A percentile compares a stretch with the other conserved stretches of the same genome.
Evolutionary conservation across 306 rosid genomes (phyloP).

Genomic region (Vigna mungo): DNA sequence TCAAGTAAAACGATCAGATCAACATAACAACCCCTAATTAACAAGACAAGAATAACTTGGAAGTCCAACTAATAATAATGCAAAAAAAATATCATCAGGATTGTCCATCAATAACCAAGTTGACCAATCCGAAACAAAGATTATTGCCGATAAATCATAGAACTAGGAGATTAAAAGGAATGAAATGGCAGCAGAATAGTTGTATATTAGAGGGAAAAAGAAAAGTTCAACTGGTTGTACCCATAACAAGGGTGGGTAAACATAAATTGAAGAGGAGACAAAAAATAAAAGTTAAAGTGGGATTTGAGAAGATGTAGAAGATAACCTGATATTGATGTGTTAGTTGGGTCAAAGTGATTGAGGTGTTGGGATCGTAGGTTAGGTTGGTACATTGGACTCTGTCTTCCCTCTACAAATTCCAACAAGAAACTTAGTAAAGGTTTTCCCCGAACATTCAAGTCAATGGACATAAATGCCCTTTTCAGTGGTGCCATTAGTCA

Average conservation of each 20-base stretch:
- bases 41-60: neutral
- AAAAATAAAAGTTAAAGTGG: too few relatives aligned
- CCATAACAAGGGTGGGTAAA: neutral
- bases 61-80: neutral
- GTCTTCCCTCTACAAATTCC: too few relatives aligned
- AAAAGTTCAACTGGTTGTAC: neutral
- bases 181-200: neutral
- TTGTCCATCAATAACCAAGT: neutral
- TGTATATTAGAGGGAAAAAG: neutral
- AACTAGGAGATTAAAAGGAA: neutral
- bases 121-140: slow-evolving; percentile 20
- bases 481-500: too few relatives aligned
- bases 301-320: neutral
- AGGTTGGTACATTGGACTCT: neutral
- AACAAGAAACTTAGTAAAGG: too few relatives aligned
- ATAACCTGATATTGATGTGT: neutral
- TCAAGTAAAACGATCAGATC: neutral
- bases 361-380: neutral
- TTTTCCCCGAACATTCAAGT: too few relatives aligned
- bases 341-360: too few relatives aligned
- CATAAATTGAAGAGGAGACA: neutral
- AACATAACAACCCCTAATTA: neutral
- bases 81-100: neutral
- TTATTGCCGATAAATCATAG: neutral
- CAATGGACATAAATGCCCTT: too few relatives aligned